phyloP scores from a whole-genome alignment of 768 basidiomycete species.

The Dendrothele bispora region DNA sequence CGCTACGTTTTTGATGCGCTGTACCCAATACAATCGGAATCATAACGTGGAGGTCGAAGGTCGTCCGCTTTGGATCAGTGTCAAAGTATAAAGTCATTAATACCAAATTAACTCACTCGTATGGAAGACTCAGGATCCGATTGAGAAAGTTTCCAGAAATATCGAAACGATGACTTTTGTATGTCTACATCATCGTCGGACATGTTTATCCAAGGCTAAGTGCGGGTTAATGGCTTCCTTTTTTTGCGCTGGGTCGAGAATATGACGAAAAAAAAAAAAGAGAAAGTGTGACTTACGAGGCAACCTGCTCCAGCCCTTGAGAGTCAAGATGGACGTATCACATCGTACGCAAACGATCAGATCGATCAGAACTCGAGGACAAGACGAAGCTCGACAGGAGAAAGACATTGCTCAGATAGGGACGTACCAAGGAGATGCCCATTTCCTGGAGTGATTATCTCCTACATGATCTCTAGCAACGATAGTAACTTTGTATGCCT shows the following conservation, averaged over 20 bases:
- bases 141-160: too few relatives aligned
- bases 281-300: background rate
- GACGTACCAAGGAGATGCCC: conserved; percentile 9
- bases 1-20: too few relatives aligned
- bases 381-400: background rate
- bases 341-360: too few relatives aligned
- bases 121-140: too few relatives aligned
- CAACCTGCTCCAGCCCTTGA: conserved; percentile 6
- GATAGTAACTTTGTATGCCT: conserved; percentile 5
- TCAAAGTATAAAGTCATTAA: too few relatives aligned
- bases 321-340: background rate
- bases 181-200: conserved; percentile 4
- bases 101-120: too few relatives aligned
- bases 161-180: conserved; percentile 6
- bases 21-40: too few relatives aligned
- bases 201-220: background rate
- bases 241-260: background rate
- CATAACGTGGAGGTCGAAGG: too few relatives aligned
- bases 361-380: background rate
- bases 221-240: background rate
- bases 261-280: background rate
- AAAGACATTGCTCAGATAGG: background rate
- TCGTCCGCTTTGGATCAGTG: too few relatives aligned
- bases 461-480: conserved; percentile 6
- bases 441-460: conserved; percentile 6